Base-by-base conservation (phyloP, 192 early-diverging fungal species). In the Gaertneriomyces sp. region DNA sequence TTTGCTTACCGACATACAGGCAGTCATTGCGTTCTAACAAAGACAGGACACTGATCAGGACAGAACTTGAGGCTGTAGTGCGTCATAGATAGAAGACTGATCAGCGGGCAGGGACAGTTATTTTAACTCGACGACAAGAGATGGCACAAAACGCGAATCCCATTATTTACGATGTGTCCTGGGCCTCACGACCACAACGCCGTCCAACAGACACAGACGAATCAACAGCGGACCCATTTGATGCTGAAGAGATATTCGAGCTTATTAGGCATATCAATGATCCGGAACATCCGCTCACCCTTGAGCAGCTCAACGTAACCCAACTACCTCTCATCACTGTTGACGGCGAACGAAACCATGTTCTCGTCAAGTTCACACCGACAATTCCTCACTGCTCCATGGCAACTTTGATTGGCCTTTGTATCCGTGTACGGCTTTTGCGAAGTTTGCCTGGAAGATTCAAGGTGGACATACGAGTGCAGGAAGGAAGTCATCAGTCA, bases 301-400 rank as follows among this genome's bases (percentile, higher is more conserved):
- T 99, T 42, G 96, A 99, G 75, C 95, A 99, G 75, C 86, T 99
- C 33, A 93, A 94, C 74, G 95, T 99, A 7, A 87, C 92, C 11
- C 93, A 95, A 70, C 74, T 77, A 45, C 87, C 92, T 39, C 93
- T 93, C 73, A 87, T 99, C 61, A 66, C 68, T 4, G 90, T 99
- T 7, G 86, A 90, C 64, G 84, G 92, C 69, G 73, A 78, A 8
- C 70, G 63, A 44, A 88, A 84, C 74, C 81, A 72, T 47, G 79
- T 99, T 39, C 53, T 81, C 7, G 86, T 99, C 39, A 85, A 88
- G 73, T 97, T 99, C 69, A 95, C 93, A 0, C 96, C 96, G 1
- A 97, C 96, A 7, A 97, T 99, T 66, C 95, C 95, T 38, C 96
- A 99, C 75, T 99, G 96, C 76, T 95, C 92, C 41, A 99, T 99